Percentiles rank a stretch among this genome's conserved stretches.
Evolutionary conservation across 345 rosid genomes (phyloP).

Genomic region (Garcia nutans): DNA sequence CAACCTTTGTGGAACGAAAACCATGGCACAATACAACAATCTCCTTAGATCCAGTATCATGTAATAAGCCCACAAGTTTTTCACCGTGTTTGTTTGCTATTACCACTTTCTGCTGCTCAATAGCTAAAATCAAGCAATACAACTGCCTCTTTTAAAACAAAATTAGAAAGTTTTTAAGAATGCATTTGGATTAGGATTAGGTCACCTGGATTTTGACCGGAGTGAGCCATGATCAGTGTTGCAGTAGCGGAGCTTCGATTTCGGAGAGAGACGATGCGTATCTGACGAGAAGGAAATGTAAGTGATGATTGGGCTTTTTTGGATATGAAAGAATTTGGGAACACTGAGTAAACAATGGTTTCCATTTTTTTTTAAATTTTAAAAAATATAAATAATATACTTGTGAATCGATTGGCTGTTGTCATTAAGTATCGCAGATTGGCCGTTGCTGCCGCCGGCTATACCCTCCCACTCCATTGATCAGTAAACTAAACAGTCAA

Average conservation of each 20-base stretch:
- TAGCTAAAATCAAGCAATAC: constrained; percentile 10
- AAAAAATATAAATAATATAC: too few relatives aligned
- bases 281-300: neutral
- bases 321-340: neutral
- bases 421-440: too few relatives aligned
- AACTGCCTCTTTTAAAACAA: neutral
- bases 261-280: neutral
- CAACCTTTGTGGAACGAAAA: constrained; percentile 26
- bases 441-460: too few relatives aligned
- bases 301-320: constrained; percentile 4
- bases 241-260: neutral
- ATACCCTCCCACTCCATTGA: too few relatives aligned
- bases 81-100: constrained; percentile 27
- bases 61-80: constrained; percentile 29
- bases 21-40: constrained; percentile 31
- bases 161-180: neutral
- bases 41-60: constrained; percentile 32
- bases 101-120: constrained; percentile 16
- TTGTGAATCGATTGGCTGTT: too few relatives aligned
- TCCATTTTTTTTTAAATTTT: constrained; percentile 5
- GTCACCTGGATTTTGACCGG: constrained; percentile 13
- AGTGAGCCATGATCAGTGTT: constrained; percentile 14
- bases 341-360: neutral
- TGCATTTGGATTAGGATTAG: neutral
- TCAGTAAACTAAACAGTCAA: too few relatives aligned